Evolutionary conservation across 805 yeast genomes (phyloP).

Genomic region (Ogataea thermomethanolica): DNA sequence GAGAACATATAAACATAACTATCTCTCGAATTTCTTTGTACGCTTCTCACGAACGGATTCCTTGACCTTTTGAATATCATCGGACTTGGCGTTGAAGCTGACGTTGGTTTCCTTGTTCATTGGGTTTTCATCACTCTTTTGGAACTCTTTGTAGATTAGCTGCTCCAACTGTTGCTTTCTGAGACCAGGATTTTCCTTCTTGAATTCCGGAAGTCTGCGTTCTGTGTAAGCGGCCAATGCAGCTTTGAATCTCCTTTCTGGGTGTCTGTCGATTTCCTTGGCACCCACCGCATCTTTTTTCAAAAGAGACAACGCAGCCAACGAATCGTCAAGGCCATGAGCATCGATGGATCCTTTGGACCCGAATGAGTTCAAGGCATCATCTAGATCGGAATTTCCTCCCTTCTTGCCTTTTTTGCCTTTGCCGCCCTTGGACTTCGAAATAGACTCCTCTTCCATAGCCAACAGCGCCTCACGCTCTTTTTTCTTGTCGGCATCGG

Average conservation of each 20-base stretch:
- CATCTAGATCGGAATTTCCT: constrained; percentile 50
- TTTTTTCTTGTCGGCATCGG: constrained; percentile 75
- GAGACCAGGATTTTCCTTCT: constrained; percentile 75
- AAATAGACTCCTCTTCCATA: constrained; percentile 50
- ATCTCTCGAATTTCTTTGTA: constrained; percentile 32
- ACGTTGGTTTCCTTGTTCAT: constrained; percentile 73
- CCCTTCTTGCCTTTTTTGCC: constrained; percentile 49
- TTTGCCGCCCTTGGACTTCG: constrained; percentile 64
- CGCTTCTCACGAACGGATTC: constrained; percentile 29
- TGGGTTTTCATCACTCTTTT: constrained; percentile 77
- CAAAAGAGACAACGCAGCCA: constrained; percentile 72
- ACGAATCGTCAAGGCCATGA: constrained; percentile 70
- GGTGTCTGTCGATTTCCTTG: constrained; percentile 77
- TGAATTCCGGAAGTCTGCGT: constrained; percentile 63
- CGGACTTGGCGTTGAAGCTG: constrained; percentile 58
- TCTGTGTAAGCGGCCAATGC: constrained; percentile 73
- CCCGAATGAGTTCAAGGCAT: constrained; percentile 49
- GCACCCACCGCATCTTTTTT: constrained; percentile 50
- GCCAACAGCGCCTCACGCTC: constrained; percentile 72
- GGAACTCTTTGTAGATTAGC: constrained; percentile 72
- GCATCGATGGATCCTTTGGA: constrained; percentile 55
- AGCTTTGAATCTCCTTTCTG: constrained; percentile 84
- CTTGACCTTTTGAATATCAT: constrained; percentile 41
- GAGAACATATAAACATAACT: constrained; percentile 2
- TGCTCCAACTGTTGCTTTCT: constrained; percentile 77